Evolutionary conservation across 202 grass and related monocot species (phyloP), one percentile per base, ranked within the genome.

Genomic region (Miscanthus sacchariflorus): DNA sequence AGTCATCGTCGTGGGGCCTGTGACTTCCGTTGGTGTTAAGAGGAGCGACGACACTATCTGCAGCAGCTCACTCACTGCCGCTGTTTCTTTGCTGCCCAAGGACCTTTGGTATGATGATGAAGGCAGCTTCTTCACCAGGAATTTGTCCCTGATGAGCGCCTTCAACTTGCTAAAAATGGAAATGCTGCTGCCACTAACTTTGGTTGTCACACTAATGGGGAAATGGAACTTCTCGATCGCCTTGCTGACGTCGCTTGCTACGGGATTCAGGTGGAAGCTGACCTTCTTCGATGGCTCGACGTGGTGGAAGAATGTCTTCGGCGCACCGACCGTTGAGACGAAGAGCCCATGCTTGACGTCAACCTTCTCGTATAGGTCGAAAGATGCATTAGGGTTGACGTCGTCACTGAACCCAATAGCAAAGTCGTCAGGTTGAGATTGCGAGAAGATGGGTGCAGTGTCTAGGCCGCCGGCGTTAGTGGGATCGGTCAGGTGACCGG

Each of bases 351-450:
- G 86, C 82, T 89, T 93, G 35, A 95, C 86, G 48, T 94, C 93
- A 59, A 98, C 90, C 82, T 93, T 93, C 78, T 73, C 93, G 45
- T 92, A 90, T 1, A 90, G 67, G 23, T 98, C 74, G 6, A 95
- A 92, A 38, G 93, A 73, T 69, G 64, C 27, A 12, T 81, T 58
- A 36, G 93, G 77, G 81, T 85, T 82, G 72, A 71, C 28, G 46
- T 88, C 80, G 69, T 86, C 83, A 35, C 79, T 39, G 82, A 95
- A 91, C 78, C 90, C 91, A 68, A 68, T 81, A 86, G 84, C 90
- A 52, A 95, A 93, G 81, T 89, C 90, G 27, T 95, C 88, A 77
- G 91, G 91, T 66, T 93, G 91, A 89, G 91, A 95, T 86, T 93
- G 93, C 46, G 86, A 92, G 93, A 98, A 95, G 93, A 98, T 98